Evolutionary conservation across 2,329 filamentous ascomycete genomes (phyloP).

Genomic region (Aspergillus thermomutatus): DNA sequence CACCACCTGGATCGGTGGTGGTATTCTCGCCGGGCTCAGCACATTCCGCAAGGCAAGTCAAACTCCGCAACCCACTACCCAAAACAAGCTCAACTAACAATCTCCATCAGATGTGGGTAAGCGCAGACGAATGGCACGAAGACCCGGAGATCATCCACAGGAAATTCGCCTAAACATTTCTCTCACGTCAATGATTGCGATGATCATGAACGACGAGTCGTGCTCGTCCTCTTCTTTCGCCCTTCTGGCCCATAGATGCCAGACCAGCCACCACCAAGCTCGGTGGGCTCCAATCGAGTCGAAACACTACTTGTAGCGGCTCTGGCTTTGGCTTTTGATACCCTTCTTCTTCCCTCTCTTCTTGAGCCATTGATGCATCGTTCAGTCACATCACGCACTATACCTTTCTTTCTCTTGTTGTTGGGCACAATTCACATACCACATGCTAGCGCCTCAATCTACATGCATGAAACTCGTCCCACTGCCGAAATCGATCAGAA

Average conservation of each 20-base stretch:
- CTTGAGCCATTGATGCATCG: slow-evolving; percentile 3
- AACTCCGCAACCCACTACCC: background rate
- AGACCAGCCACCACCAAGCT: background rate
- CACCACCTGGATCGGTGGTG: slow-evolving; percentile 98
- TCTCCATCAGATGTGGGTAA: slow-evolving; percentile 87
- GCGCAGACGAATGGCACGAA: slow-evolving; percentile 99
- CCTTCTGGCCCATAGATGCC: background rate
- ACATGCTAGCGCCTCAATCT: background rate
- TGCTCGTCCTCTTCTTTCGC: background rate
- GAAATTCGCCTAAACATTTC: slow-evolving; percentile 72
- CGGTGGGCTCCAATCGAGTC: slow-evolving; percentile 7
- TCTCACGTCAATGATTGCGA: background rate
- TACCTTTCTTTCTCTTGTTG: background rate
- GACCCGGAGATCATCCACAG: slow-evolving; percentile 98
- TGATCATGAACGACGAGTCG: background rate
- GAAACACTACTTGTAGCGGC: background rate
- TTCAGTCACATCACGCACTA: background rate
- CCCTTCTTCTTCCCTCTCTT: slow-evolving; percentile 17
- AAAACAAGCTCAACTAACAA: background rate
- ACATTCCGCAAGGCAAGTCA: slow-evolving; percentile 89
- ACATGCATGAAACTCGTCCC: background rate
- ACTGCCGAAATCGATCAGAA: background rate
- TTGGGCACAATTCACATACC: background rate
- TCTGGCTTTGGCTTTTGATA: slow-evolving; percentile 27
- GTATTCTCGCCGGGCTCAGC: slow-evolving; percentile 92